Percentiles rank a stretch among this genome's conserved stretches.
Evolutionary conservation across 495 filamentous ascomycete genomes (phyloP).

Genomic region (Umbilicaria muhlenbergii): DNA sequence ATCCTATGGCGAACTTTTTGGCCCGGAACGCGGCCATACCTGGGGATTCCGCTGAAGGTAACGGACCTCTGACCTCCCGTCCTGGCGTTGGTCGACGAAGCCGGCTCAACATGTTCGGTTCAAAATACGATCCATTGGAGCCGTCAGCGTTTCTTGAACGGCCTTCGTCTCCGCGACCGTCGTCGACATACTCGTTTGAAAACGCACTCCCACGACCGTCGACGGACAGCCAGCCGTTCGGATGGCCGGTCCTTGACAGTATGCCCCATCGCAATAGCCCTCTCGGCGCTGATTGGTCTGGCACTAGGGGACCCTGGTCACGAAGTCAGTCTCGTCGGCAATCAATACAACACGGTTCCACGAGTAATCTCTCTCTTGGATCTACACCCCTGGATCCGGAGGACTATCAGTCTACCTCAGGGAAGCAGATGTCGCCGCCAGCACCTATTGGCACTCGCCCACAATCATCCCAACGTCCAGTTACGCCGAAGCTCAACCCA

Average conservation of each 20-base stretch:
- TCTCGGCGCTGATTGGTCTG: slow-evolving; percentile 42
- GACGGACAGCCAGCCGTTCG: slow-evolving; percentile 56
- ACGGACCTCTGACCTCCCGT: slow-evolving; percentile 25
- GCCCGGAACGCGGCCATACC: slow-evolving; percentile 28
- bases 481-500: slow-evolving; percentile 45
- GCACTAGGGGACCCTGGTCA: slow-evolving; percentile 35
- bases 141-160: slow-evolving; percentile 38
- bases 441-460: slow-evolving; percentile 39
- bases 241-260: slow-evolving; percentile 41
- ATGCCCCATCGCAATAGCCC: slow-evolving; percentile 34
- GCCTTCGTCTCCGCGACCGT: slow-evolving; percentile 56
- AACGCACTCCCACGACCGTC: slow-evolving; percentile 58
- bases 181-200: slow-evolving; percentile 67
- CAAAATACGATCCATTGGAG: slow-evolving; percentile 42
- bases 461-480: slow-evolving; percentile 35
- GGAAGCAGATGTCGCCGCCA: slow-evolving; percentile 31
- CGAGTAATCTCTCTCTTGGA: slow-evolving; percentile 35
- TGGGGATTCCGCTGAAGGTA: slow-evolving; percentile 14
- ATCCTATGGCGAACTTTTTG: slow-evolving; percentile 36
- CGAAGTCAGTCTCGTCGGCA: slow-evolving; percentile 37
- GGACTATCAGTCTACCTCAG: slow-evolving; percentile 25
- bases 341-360: slow-evolving; percentile 39
- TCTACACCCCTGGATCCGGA: slow-evolving; percentile 31
- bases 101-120: slow-evolving; percentile 47
- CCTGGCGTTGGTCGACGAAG: slow-evolving; percentile 28